Evolutionary conservation across 441 rosid species (phyloP).

Genomic region (Erodium moschatum): DNA sequence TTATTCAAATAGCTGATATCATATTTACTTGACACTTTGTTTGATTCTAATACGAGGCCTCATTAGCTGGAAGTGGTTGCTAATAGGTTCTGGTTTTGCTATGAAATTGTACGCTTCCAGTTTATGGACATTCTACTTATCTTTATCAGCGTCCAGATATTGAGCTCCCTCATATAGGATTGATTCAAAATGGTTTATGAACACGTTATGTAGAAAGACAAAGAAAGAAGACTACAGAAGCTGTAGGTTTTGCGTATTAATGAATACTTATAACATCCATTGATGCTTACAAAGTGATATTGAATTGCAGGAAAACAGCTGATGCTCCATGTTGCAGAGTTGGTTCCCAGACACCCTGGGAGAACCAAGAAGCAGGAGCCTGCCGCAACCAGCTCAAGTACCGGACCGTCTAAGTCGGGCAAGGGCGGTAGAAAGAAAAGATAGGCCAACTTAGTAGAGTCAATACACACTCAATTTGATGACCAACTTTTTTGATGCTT

Average conservation of each 20-base stretch:
- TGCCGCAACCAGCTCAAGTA: constrained; percentile 45
- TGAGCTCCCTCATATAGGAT: not conserved
- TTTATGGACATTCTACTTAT: not conserved
- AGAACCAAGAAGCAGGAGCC: constrained; percentile 73
- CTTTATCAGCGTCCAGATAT: not conserved
- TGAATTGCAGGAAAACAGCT: constrained; percentile 62
- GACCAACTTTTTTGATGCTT: not conserved
- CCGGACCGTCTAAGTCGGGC: constrained; percentile 63
- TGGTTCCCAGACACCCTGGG: constrained; percentile 84
- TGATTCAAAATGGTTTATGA: not conserved
- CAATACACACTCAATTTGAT: not conserved
- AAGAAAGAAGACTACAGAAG: too few species aligned
- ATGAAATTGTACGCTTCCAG: not conserved
- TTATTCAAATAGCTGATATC: not conserved
- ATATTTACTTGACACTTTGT: not conserved
- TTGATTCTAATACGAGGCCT: not conserved
- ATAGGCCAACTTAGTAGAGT: constrained; percentile 24
- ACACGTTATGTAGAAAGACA: not conserved
- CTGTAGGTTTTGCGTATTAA: too few species aligned
- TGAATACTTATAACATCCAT: not conserved
- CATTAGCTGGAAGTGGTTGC: not conserved
- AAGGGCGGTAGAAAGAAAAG: constrained; percentile 86
- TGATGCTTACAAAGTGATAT: not conserved
- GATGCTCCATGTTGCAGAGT: constrained; percentile 79
- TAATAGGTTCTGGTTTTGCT: not conserved